phyloP scores from a whole-genome alignment of 176 grass and related monocot genomes.

The Pharus latifolius region DNA sequence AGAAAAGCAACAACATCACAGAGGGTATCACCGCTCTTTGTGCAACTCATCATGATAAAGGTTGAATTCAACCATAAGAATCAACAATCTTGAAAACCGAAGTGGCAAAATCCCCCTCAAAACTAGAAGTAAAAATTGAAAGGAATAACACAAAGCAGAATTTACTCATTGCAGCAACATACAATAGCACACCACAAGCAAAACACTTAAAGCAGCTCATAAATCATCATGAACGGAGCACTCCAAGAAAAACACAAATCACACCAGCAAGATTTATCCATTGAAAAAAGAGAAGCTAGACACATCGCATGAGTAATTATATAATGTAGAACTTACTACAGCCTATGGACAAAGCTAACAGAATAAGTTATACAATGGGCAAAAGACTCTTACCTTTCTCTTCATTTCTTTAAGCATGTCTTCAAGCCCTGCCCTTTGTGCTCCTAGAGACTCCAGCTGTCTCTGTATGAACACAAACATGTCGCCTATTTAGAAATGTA shows the following conservation, averaged over 20 bases:
- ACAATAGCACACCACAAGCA: background rate
- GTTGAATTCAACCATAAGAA: constrained; percentile 18
- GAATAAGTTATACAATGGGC: background rate
- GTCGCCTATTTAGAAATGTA: background rate
- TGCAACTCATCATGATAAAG: background rate
- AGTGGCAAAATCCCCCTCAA: background rate
- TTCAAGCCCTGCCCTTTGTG: constrained; percentile 95
- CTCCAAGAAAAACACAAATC: background rate
- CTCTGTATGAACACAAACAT: constrained; percentile 41
- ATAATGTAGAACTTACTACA: background rate
- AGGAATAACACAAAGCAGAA: background rate
- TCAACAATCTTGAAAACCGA: constrained; percentile 12
- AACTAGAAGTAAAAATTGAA: constrained; percentile 1
- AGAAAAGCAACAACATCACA: background rate
- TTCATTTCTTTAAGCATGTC: constrained; percentile 99
- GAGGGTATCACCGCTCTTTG: background rate
- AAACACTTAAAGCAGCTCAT: background rate
- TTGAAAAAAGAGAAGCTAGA: background rate
- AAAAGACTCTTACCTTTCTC: constrained; percentile 56
- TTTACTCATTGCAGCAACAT: background rate
- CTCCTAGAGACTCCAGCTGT: constrained; percentile 89
- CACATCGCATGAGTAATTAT: background rate
- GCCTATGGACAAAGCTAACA: background rate
- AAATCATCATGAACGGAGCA: background rate
- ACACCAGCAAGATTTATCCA: background rate